These are phyloP conservation scores for Fusarium solani-melongenae DNA, from an alignment of 2,329 filamentous ascomycete species.

Conservation along the genomic window DNA sequence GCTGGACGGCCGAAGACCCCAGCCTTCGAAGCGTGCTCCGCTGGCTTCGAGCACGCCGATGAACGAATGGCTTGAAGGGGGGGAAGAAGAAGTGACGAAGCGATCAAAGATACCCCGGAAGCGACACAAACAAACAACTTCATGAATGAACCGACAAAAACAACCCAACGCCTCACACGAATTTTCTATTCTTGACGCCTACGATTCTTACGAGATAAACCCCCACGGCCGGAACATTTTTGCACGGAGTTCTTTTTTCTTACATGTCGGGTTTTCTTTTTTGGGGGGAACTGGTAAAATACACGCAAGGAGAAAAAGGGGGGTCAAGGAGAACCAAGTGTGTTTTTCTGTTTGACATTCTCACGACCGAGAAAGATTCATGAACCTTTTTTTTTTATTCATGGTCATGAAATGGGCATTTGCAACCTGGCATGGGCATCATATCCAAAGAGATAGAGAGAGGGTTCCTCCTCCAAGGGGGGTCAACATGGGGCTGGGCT, in stretches of 20 bases:
- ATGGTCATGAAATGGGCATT: constrained; percentile 19
- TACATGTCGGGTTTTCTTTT: background rate
- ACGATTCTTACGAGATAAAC: constrained; percentile 36
- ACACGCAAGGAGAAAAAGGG: constrained; percentile 19
- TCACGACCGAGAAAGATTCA: constrained; percentile 20
- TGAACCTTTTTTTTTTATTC: constrained; percentile 8
- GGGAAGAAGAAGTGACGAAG: constrained; percentile 14
- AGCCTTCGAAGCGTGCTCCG: constrained; percentile 66
- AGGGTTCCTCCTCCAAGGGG: constrained; percentile 10
- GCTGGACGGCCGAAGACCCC: constrained; percentile 73
- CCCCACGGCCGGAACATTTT: constrained; percentile 28
- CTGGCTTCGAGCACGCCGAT: constrained; percentile 62
- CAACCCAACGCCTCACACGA: constrained; percentile 19
- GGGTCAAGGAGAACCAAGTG: background rate
- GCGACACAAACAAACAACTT: constrained; percentile 5
- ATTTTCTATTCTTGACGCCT: constrained; percentile 32
- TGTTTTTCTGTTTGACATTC: constrained; percentile 18
- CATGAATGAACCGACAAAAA: constrained; percentile 27
- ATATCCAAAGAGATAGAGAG: constrained; percentile 27
- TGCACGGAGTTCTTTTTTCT: constrained; percentile 17
- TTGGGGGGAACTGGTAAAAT: constrained; percentile 3
- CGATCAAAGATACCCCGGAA: constrained; percentile 27
- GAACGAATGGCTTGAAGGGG: constrained; percentile 3
- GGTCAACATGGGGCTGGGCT: constrained; percentile 37
- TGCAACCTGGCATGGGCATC: constrained; percentile 20